Conservation (phyloP, 129 eudicot species). For the Saussurea involucrata region DNA sequence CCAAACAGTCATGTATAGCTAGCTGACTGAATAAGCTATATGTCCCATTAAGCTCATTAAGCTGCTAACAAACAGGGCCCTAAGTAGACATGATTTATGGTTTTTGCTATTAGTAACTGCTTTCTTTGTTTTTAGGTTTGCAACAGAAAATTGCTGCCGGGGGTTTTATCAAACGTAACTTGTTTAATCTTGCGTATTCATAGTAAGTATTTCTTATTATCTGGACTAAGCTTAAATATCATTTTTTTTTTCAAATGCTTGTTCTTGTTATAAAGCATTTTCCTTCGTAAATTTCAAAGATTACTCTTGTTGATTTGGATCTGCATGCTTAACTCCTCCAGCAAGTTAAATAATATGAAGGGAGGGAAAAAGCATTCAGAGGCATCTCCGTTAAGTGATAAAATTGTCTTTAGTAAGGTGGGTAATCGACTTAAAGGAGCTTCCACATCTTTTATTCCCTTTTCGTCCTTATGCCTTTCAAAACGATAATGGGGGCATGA, state of each 20-base stretch:
- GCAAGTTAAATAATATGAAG: constrained; percentile 68
- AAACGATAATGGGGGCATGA: background rate
- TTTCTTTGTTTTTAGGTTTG: constrained; percentile 50
- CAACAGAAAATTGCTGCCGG: constrained; percentile 74
- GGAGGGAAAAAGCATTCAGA: constrained; percentile 70
- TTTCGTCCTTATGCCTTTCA: background rate
- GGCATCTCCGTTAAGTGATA: constrained; percentile 85
- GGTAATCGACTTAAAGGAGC: background rate
- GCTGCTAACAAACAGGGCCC: too few species aligned
- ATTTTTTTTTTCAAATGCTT: background rate
- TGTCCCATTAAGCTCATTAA: too few species aligned
- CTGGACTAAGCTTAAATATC: background rate
- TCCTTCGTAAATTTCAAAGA: too few species aligned
- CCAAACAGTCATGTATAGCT: too few species aligned
- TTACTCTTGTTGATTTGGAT: background rate
- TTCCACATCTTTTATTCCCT: background rate
- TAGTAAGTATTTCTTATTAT: constrained; percentile 43
- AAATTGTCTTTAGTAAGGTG: constrained; percentile 85
- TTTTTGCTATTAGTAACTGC: background rate
- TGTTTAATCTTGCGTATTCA: constrained; percentile 71
- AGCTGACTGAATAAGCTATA: too few species aligned
- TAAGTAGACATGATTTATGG: background rate
- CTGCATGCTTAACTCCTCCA: constrained; percentile 31
- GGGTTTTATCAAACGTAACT: constrained; percentile 52
- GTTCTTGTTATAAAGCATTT: background rate